Percentiles rank a stretch among this genome's conserved stretches.
phyloP scores from a whole-genome alignment of 2,329 filamentous ascomycete genomes.

The Fusarium multiceps region DNA sequence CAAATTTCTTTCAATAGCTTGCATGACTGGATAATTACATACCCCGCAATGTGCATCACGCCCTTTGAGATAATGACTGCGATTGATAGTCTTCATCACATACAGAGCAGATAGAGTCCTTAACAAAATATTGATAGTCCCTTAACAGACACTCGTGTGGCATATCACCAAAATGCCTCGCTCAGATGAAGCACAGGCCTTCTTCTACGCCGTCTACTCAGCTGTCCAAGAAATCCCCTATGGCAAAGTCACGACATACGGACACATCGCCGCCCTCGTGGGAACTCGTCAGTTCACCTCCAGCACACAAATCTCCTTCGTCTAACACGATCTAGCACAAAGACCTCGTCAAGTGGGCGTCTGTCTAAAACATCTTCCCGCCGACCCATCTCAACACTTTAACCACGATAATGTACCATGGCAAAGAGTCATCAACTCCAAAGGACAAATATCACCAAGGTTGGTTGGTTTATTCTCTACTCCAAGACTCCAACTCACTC shows the following conservation, averaged over 20 bases:
- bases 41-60: slow-evolving; percentile 39
- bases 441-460: slow-evolving; percentile 87
- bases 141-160: too few relatives aligned
- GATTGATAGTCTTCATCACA: neutral
- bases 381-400: slow-evolving; percentile 64
- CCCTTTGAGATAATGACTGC: slow-evolving; percentile 1
- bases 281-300: slow-evolving; percentile 72
- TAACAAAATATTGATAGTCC: neutral
- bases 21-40: slow-evolving; percentile 22
- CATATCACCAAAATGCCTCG: slow-evolving; percentile 66
- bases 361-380: slow-evolving; percentile 86
- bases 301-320: neutral
- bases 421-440: slow-evolving; percentile 92
- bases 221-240: slow-evolving; percentile 86
- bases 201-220: slow-evolving; percentile 81
- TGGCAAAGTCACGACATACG: slow-evolving; percentile 89
- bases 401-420: slow-evolving; percentile 87
- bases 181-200: slow-evolving; percentile 78
- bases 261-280: slow-evolving; percentile 78
- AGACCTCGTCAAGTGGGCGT: slow-evolving; percentile 87
- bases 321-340: slow-evolving; percentile 62
- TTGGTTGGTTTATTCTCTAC: slow-evolving; percentile 48
- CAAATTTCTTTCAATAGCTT: neutral
- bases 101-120: neutral
- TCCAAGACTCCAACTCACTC: neutral